Evolutionary conservation across 306 rosid genomes (phyloP), one percentile per base, ranked within the genome.

Genomic region (Ormosia emarginata): DNA sequence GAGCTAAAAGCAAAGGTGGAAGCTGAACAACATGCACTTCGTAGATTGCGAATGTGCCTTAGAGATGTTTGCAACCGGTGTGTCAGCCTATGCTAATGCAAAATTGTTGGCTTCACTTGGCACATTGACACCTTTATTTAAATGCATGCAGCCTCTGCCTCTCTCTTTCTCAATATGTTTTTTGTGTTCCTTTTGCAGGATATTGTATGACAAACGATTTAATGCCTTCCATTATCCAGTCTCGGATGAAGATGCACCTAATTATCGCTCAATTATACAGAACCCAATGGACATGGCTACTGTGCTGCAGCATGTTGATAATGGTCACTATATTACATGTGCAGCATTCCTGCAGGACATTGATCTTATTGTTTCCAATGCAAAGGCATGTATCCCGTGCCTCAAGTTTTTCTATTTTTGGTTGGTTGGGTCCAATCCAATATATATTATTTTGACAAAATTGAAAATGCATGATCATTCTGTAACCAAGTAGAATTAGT

Each of bases 61-160:
- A 90, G 99, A 89, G 99, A 95, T 90, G 63, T 95, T 80, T 95
- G 99, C 91, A 95, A 95, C 80, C 87, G 99, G 99, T 95, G 77
- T 81, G 93, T 85, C 69, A 30, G 39, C 61, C 61, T 53, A 11
- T 67, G 46, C 46, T 44, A 61, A 70, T 63, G 61, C 53, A 53
- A 50, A 30, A 6, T 46, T 75, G 65, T 55, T 71, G 53, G 46
- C 63, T 39, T 71, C 43, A 12, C 33, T 76, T 81, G 58, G 67
- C 55, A 10, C 40, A 63, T 57, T 46, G 53, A 43, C 15, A 0
- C 34, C 81, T 71, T 74, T 56, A 14, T 12, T 84, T 30, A 79
- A 55, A 30, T 37, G 3, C 17, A 17, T 76, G 77, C 33, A 4
- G n/a, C 59, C 18, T 14, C 43, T 40, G 30, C 14, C 65, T 30